Percentiles rank a stretch among this genome's conserved stretches.
These are phyloP conservation scores for Coemansia aciculifera DNA, from an alignment of 192 early-diverging fungal genomes.

Conservation along the genomic window DNA sequence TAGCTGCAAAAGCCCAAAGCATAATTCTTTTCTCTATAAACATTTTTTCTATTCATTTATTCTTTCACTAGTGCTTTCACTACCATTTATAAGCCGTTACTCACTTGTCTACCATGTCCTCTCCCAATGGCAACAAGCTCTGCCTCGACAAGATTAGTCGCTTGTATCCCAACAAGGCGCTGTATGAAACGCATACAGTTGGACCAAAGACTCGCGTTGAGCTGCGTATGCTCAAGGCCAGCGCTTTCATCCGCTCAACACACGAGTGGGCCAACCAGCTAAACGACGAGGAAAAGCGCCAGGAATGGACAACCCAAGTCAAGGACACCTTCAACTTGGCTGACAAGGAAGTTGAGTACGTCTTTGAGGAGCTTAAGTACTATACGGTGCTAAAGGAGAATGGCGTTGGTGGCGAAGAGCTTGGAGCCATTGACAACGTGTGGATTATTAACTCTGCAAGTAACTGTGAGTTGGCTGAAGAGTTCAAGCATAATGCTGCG, in stretches of 20 bases:
- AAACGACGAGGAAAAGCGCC: too few relatives aligned
- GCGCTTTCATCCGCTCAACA: neutral
- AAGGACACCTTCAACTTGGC: too few relatives aligned
- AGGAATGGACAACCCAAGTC: too few relatives aligned
- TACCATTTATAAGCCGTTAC: neutral
- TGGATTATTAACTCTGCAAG: neutral
- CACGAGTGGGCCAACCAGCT: neutral
- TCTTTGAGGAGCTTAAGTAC: too few relatives aligned
- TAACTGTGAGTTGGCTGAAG: neutral
- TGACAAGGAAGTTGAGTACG: too few relatives aligned
- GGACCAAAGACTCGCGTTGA: neutral
- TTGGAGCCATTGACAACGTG: constrained; percentile 18
- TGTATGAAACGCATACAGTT: neutral
- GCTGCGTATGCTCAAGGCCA: neutral
- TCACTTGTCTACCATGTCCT: neutral
- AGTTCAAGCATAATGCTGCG: too few relatives aligned
- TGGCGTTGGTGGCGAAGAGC: too few relatives aligned
- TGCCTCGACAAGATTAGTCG: neutral
- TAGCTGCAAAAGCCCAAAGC: too few relatives aligned
- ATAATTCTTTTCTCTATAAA: too few relatives aligned
- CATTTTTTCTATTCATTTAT: neutral
- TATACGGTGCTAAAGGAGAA: too few relatives aligned
- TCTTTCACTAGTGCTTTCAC: neutral
- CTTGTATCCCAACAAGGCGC: neutral
- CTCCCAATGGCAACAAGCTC: neutral